Evolutionary conservation across 345 rosid species (phyloP).

Genomic region (Iberis pinnata): DNA sequence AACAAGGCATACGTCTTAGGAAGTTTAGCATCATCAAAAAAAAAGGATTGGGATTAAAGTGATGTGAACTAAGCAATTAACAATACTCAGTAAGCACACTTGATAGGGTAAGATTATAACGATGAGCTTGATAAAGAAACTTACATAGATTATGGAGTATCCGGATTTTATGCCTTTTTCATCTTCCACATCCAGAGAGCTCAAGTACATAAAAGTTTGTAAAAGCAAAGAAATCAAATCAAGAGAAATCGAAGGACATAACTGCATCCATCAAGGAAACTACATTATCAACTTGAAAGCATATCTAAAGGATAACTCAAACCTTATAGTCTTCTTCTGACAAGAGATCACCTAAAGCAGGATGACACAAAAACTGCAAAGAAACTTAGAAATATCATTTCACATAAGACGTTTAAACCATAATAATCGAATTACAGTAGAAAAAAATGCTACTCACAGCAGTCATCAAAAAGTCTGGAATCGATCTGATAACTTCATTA

Average conservation of each 20-base stretch:
- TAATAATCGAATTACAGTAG: background rate
- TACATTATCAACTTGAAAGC: no score
- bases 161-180: conserved; percentile 89
- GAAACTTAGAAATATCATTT: background rate
- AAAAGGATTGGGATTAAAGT: conserved; percentile 67
- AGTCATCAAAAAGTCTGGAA: conserved; percentile 93
- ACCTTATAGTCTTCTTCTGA: conserved; percentile 93
- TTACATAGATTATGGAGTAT: conserved; percentile 76
- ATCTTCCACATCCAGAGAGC: conserved; percentile 78
- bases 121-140: conserved; percentile 24
- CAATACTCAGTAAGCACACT: background rate
- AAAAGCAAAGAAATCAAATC: background rate
- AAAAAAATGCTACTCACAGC: conserved; percentile 50
- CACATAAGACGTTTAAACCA: no score
- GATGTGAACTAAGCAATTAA: conserved; percentile 35
- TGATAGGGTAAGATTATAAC: background rate
- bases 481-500: conserved; percentile 60
- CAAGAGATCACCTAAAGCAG: conserved; percentile 72
- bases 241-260: background rate
- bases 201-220: conserved; percentile 68
- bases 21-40: conserved; percentile 76
- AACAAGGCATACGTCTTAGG: conserved; percentile 58
- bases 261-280: background rate
- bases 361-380: conserved; percentile 80
- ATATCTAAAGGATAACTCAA: background rate